Evolutionary conservation across 768 basidiomycete species (phyloP).

Genomic region (Krasilnikovozyma curviuscula): DNA sequence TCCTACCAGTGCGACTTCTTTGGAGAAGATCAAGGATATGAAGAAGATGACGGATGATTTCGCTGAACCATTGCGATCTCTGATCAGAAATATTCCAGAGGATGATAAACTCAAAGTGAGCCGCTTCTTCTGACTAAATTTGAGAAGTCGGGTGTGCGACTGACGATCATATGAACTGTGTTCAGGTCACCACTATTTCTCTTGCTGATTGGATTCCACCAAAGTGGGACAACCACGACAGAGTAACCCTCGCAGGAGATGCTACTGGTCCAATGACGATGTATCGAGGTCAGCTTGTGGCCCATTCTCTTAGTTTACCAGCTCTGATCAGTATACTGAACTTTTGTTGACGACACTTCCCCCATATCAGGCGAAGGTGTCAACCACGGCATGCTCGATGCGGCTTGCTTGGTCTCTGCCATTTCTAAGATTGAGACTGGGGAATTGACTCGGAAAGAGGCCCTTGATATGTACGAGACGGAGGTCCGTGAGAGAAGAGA

Average conservation of each 20-base stretch:
- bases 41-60: background rate
- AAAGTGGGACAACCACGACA: background rate
- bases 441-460: no score
- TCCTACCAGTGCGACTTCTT: background rate
- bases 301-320: no score
- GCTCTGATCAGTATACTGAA: no score
- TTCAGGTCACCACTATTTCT: background rate
- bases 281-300: conserved; percentile 1
- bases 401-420: background rate
- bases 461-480: background rate
- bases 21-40: background rate
- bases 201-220: conserved; percentile 1
- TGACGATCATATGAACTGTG: no score
- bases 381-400: conserved; percentile 2
- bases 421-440: background rate
- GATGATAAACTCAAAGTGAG: no score
- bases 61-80: background rate
- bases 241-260: background rate
- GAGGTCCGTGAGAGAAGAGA: background rate
- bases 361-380: background rate
- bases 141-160: background rate
- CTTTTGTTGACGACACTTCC: no score
- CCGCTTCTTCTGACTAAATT: background rate
- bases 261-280: conserved; percentile 1
- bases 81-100: background rate